Base-by-base conservation (phyloP, 208 protist species). In the Trypanosoma cruzi region DNA sequence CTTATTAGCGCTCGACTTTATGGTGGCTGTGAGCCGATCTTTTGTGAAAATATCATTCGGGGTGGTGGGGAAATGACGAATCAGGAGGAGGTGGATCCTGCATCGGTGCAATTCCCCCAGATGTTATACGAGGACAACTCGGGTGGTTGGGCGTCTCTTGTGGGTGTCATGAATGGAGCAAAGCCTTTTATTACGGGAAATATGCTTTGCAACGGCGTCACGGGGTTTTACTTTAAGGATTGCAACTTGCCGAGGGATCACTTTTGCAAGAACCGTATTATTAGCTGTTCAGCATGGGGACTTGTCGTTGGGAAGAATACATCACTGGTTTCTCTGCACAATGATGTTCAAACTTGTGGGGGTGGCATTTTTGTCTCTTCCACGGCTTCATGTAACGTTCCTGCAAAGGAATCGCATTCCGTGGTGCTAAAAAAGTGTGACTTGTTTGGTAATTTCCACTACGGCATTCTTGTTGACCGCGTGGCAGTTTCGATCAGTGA, bases 41-140 rank as follows among this genome's bases (percentile, higher is more conserved):
- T 85, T 61, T 69, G 46, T 46, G 80, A 85, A 32, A 85, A 85
- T 54, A 80, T 85, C 48, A 71, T 85, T 54, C 62, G 53, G 34
- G 75, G 80, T 31, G 75, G 64, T 48, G 58, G 66, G n/a, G 69
- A 68, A 4, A 65, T 54, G 14, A 57, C 29, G 1, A 40, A 61
- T 37, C 49, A 71, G 13, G 53, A 65, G 20, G 24, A 56, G 40
- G 31, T 77, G 18, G 79, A 84, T 46, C 70, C 73, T 22, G 28
- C 36, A 0, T 56, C 66, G 20, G 34, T 70, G n/a, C 32, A 75
- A 24, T 65, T 70, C 1, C 56, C 61, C 22, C n/a, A 60, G 50
- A 66, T 72, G 53, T 60, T 81, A 7, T 34, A 50, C 22, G 48
- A 61, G 31, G 36, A 53, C 11, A 64, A 64, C 40, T 37, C 57